phyloP scores from a whole-genome alignment of 495 filamentous ascomycete genomes.

The Penicillium cosmopolitanum region DNA sequence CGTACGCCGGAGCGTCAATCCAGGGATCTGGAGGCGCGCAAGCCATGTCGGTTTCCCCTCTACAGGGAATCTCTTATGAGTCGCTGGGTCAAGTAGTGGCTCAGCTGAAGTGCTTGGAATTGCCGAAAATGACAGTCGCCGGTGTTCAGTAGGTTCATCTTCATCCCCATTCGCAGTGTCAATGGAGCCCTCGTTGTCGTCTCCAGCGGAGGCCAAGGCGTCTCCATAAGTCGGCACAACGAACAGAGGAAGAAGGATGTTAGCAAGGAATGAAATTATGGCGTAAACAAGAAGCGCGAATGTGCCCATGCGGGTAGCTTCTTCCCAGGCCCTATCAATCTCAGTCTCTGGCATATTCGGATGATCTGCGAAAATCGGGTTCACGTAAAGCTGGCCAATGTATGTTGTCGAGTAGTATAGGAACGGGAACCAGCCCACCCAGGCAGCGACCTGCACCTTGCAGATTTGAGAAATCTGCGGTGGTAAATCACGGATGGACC shows the following conservation, averaged over 20 bases:
- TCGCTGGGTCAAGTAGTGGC: conserved; percentile 26
- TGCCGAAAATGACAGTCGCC: conserved; percentile 38
- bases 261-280: conserved; percentile 75
- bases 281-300: conserved; percentile 88
- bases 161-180: conserved; percentile 14
- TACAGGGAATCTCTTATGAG: conserved; percentile 9
- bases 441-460: conserved; percentile 84
- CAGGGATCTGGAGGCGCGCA: conserved; percentile 67
- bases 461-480: conserved; percentile 82
- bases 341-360: conserved; percentile 74
- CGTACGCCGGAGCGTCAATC: conserved; percentile 81
- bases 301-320: conserved; percentile 78
- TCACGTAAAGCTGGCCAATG: conserved; percentile 85
- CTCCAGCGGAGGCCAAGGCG: neutral
- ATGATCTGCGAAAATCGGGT: conserved; percentile 75
- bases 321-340: conserved; percentile 77
- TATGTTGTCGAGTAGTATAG: conserved; percentile 93
- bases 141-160: conserved; percentile 20
- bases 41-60: conserved; percentile 42
- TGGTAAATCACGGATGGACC: conserved; percentile 73
- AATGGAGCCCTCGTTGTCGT: neutral
- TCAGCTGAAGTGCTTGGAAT: conserved; percentile 34
- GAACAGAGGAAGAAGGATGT: conserved; percentile 80
- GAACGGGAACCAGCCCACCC: conserved; percentile 96
- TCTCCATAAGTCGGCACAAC: conserved; percentile 71